Conservation (phyloP, 179 eudicot species). For the Vitellaria paradoxa region DNA sequence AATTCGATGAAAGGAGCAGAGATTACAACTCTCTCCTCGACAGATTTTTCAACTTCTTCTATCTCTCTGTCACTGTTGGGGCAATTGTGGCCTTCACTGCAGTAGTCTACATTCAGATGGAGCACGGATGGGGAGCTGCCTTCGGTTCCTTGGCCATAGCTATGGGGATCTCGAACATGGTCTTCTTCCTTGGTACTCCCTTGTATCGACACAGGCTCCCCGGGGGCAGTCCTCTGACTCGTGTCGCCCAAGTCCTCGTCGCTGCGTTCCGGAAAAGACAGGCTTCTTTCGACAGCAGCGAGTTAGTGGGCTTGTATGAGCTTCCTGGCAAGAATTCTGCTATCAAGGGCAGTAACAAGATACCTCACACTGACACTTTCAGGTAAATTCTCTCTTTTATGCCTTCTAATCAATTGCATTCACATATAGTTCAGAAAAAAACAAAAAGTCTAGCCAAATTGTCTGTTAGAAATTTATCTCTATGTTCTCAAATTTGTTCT, state of each 20-base stretch:
- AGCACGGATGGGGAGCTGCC: conserved; percentile 85
- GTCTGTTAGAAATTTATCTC: too few relatives aligned
- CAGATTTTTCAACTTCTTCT: conserved; percentile 82
- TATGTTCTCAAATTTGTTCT: too few relatives aligned
- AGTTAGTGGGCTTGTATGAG: conserved; percentile 74
- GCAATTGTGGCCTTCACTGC: conserved; percentile 88
- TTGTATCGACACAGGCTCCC: conserved; percentile 79
- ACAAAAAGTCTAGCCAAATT: too few relatives aligned
- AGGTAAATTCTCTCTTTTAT: conserved; percentile 36
- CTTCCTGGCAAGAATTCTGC: conserved; percentile 82
- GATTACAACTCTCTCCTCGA: conserved; percentile 74
- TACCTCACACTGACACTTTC: conserved; percentile 68
- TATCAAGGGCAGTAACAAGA: conserved; percentile 70
- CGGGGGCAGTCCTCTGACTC: conserved; percentile 90
- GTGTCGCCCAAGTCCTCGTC: conserved; percentile 77
- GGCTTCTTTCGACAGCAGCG: conserved; percentile 55
- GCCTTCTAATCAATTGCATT: too few relatives aligned
- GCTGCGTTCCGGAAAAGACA: conserved; percentile 79
- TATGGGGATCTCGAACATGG: conserved; percentile 71
- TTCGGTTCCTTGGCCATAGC: conserved; percentile 80
- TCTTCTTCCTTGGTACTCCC: conserved; percentile 85
- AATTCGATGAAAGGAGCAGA: conserved; percentile 54
- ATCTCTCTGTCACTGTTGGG: conserved; percentile 76
- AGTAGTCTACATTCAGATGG: conserved; percentile 78
- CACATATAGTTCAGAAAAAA: too few relatives aligned